Conservation (phyloP, 2,329 filamentous ascomycete genomes). For the Alternaria hordeiaustralica region DNA sequence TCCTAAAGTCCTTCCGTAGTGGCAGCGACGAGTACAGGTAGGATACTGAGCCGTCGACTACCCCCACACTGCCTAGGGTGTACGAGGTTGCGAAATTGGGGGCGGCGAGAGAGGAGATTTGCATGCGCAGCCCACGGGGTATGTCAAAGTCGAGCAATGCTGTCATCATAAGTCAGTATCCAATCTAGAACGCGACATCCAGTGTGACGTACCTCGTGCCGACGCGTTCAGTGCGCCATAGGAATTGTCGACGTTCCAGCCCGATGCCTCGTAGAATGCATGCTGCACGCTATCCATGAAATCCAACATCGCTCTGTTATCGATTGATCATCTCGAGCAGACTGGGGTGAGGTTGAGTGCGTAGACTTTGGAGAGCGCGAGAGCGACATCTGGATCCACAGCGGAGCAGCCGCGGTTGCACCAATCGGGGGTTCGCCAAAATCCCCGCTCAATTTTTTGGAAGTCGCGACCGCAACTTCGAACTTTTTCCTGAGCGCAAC, state of each 20-base stretch:
- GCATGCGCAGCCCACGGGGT: conserved; percentile 81
- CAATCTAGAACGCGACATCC: conserved; percentile 10
- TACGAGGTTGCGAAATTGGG: conserved; percentile 95
- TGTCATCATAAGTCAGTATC: conserved; percentile 46
- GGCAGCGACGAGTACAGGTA: conserved; percentile 93
- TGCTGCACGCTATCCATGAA: conserved; percentile 98
- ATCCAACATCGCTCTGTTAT: conserved; percentile 73
- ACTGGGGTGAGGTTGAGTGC: conserved; percentile 2
- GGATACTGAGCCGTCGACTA: conserved; percentile 95
- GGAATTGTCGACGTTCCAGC: conserved; percentile 91
- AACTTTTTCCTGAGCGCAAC: conserved; percentile 33
- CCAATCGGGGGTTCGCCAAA: conserved; percentile 40
- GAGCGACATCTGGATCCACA: conserved; percentile 2
- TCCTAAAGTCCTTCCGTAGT: conserved; percentile 71
- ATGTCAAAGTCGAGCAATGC: conserved; percentile 88
- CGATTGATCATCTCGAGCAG: conserved; percentile 29
- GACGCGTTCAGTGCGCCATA: conserved; percentile 87
- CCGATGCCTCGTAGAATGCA: conserved; percentile 84
- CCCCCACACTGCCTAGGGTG: conserved; percentile 83
- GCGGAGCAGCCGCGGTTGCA: conserved; percentile 34
- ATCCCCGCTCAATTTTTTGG: conserved; percentile 38
- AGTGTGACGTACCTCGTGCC: conserved; percentile 67
- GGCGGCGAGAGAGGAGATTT: conserved; percentile 88
- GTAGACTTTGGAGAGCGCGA: conserved; percentile 9
- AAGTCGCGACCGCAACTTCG: conserved; percentile 22